phyloP scores from a whole-genome alignment of 352 stramenopile genomes.

The Peronospora destructor region DNA sequence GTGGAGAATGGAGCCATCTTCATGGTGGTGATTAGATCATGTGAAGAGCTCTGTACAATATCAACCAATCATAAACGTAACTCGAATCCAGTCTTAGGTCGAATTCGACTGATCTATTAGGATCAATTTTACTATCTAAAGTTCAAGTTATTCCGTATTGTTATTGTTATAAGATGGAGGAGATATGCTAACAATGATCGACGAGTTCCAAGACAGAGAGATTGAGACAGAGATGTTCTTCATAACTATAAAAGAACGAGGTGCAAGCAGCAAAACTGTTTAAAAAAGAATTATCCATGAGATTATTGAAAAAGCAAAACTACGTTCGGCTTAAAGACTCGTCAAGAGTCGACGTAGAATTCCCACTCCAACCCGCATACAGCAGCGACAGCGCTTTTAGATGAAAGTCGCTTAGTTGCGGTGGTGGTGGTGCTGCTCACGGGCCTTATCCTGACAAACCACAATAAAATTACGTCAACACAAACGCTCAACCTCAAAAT shows the following conservation, averaged over 20 bases:
- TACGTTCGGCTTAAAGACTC: slow-evolving; percentile 1
- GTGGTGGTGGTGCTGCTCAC: slow-evolving; percentile 71
- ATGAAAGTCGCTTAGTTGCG: slow-evolving; percentile 52
- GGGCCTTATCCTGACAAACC: slow-evolving; percentile 48
- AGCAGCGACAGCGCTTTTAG: slow-evolving; percentile 14
- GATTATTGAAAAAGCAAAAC: slow-evolving; percentile 33
- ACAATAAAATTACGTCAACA: slow-evolving; percentile 12
- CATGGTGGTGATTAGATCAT: slow-evolving; percentile 22
- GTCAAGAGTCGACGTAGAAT: slow-evolving; percentile 9
- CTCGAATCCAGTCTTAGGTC: too few relatives aligned
- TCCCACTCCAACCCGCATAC: slow-evolving; percentile 16
- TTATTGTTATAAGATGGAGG: too few relatives aligned
- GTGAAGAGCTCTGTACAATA: slow-evolving; percentile 9
- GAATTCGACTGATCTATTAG: too few relatives aligned
- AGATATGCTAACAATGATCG: slow-evolving; percentile 86
- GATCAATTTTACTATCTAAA: too few relatives aligned
- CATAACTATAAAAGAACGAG: slow-evolving; percentile 54
- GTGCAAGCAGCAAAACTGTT: slow-evolving; percentile 9
- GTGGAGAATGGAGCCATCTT: slow-evolving; percentile 44
- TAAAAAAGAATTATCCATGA: slow-evolving; percentile 30
- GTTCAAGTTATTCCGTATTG: neutral
- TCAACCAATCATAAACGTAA: neutral
- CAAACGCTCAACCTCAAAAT: slow-evolving; percentile 37
- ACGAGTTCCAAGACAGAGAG: slow-evolving; percentile 91
- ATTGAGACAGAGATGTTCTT: slow-evolving; percentile 90